These are phyloP conservation scores for Plasmodium yoelii DNA, from an alignment of 169 alveolate species.

Conservation along the genomic window DNA sequence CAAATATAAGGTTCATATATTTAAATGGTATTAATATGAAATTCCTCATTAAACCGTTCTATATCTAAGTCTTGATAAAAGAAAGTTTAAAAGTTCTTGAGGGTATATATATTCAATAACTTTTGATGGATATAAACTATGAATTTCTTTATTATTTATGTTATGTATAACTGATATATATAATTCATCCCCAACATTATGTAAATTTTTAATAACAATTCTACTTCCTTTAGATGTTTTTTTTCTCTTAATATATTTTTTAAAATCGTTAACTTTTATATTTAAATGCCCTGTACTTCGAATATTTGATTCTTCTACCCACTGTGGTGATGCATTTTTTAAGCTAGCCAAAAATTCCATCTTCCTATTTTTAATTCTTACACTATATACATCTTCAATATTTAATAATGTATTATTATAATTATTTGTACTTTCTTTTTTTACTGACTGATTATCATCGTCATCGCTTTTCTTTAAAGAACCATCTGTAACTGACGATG, in stretches of 20 bases:
- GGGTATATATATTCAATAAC: conserved; percentile 75
- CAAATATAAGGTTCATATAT: neutral
- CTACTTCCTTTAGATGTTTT: conserved; percentile 54
- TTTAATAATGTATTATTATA: conserved; percentile 45
- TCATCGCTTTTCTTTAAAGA: conserved; percentile 55
- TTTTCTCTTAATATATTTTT: conserved; percentile 58
- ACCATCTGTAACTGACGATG: conserved; percentile 23
- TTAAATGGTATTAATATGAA: neutral
- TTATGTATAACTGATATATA: conserved; percentile 74
- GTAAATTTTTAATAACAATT: conserved; percentile 68
- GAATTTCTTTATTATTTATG: conserved; percentile 60
- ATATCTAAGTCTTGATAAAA: conserved; percentile 69
- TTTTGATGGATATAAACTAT: conserved; percentile 74
- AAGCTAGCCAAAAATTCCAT: conserved; percentile 75
- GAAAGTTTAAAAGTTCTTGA: conserved; percentile 69
- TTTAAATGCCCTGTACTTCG: conserved; percentile 71
- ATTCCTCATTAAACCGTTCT: conserved; percentile 29
- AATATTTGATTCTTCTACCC: conserved; percentile 72
- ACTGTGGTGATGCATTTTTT: conserved; percentile 63
- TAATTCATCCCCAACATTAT: conserved; percentile 70
- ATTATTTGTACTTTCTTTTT: conserved; percentile 24
- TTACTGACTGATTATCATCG: conserved; percentile 47
- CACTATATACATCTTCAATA: conserved; percentile 75
- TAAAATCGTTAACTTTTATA: conserved; percentile 72
- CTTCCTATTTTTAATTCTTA: conserved; percentile 59